Base-by-base conservation (phyloP, 352 stramenopile genomes). In the Peronosclerospora sorghi region DNA sequence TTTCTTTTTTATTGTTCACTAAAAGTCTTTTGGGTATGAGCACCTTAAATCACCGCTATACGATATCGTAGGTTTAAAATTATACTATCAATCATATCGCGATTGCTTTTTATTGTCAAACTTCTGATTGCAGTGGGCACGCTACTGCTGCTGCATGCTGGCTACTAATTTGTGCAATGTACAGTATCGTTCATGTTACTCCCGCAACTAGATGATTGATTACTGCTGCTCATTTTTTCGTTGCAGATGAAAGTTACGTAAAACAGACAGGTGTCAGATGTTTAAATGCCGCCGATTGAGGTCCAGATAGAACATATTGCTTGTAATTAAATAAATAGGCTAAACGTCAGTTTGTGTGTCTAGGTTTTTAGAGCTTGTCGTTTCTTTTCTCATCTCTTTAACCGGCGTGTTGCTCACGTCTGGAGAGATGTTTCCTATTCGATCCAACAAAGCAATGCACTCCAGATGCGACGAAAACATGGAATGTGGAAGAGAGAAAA, bases 91-190 rank as follows among this genome's bases (percentile, higher is more conserved):
- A n/a, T n/a, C n/a, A n/a, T n/a, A 41, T 45, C n/a, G 4, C 28
- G 5, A 26, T 79, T 80, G 70, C 54, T 41, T 52, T 53, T 75
- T 46, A 55, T 86, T 32, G 73, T 73, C 41, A 86, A 84, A 58
- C 40, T 86, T 42, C 43, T 89, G 23, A 75, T 89, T 52, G 62
- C 65, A 18, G 23, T 85, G 35, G 77, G 73, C 55, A 59, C 69
- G 46, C 50, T 83, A 24, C 55, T 86, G 48, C 62, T 89, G 35
- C 44, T 86, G 32, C 77, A 89, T 54, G 73, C 73, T 1, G 73
- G 73, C 41, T 89, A 89, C 58, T 89, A 86, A 59, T 83, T 73
- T 8, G 59, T 89, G 45, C 63, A 86, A 45, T 89, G 77, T 89
- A 69, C 40, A 65, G n/a, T 21, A 5, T 34, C 44, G 8, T 26